Conservation (phyloP, 805 yeast species). For the Candida tammaniensis region DNA sequence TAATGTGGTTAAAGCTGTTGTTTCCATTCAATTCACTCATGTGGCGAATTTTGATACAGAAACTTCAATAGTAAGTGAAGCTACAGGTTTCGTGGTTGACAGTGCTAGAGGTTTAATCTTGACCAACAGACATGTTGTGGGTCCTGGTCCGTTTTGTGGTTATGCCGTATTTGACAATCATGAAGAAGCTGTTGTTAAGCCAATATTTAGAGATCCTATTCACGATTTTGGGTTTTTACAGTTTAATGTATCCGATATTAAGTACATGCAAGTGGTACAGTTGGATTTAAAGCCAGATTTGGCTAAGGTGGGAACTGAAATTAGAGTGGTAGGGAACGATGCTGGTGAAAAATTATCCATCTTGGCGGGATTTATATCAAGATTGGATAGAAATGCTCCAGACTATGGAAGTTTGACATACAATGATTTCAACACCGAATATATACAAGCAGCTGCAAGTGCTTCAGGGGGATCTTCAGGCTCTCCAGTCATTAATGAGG, state of each 20-base stretch:
- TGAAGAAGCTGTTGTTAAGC: conserved; percentile 84
- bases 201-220: conserved; percentile 89
- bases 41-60: conserved; percentile 88
- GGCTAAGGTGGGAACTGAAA: conserved; percentile 90
- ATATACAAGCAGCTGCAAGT: conserved; percentile 93
- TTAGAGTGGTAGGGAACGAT: conserved; percentile 93
- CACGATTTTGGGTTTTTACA: conserved; percentile 91
- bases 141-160: conserved; percentile 92
- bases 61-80: conserved; percentile 74
- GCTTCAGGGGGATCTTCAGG: conserved; percentile 97
- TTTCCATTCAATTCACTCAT: conserved; percentile 84
- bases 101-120: conserved; percentile 75
- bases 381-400: conserved; percentile 92
- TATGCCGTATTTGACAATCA: conserved; percentile 92
- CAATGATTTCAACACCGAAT: conserved; percentile 91
- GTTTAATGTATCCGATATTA: conserved; percentile 68
- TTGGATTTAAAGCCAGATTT: conserved; percentile 73
- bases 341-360: conserved; percentile 93
- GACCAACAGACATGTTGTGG: conserved; percentile 93
- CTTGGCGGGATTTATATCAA: conserved; percentile 78
- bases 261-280: conserved; percentile 69
- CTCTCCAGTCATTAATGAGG: conserved; percentile 89
- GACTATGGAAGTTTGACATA: conserved; percentile 86
- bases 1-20: conserved; percentile 79
- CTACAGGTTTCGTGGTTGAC: conserved; percentile 95